These are phyloP conservation scores for Pythium apleroticum DNA, from an alignment of 352 stramenopile genomes.

Conservation along the genomic window DNA sequence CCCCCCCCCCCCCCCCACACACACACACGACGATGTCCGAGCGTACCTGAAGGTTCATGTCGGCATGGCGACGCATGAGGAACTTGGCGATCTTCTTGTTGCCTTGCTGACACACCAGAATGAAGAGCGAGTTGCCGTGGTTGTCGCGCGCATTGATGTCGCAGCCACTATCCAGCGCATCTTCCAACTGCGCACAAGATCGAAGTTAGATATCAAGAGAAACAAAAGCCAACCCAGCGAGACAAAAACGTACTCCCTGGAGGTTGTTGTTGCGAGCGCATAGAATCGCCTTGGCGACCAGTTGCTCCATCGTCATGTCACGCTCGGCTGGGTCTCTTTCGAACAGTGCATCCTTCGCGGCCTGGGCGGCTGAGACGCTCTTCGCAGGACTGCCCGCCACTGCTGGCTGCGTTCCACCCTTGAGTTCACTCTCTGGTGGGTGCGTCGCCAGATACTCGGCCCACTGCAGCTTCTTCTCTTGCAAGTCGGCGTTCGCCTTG, in stretches of 20 bases:
- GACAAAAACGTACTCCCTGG: constrained; percentile 59
- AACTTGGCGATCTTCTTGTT: constrained; percentile 96
- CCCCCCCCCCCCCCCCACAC: no score
- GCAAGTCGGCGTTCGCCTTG: constrained; percentile 47
- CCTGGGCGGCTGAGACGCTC: constrained; percentile 14
- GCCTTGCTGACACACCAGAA: constrained; percentile 94
- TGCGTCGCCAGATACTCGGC: constrained; percentile 30
- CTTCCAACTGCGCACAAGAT: constrained; percentile 58
- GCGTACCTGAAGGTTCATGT: constrained; percentile 90
- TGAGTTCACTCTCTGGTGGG: background rate
- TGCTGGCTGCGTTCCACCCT: background rate
- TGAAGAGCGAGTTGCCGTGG: constrained; percentile 94
- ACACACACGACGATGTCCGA: no score
- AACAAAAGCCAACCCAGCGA: no score
- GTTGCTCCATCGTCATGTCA: constrained; percentile 44
- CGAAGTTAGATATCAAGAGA: no score
- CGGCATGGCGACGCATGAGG: constrained; percentile 88
- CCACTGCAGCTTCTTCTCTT: constrained; percentile 61
- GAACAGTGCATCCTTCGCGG: constrained; percentile 38
- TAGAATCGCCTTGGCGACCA: constrained; percentile 50
- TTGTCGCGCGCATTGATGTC: constrained; percentile 91
- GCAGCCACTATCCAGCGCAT: constrained; percentile 87
- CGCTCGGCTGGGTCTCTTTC: constrained; percentile 37
- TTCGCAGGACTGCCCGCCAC: background rate
- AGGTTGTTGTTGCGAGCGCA: constrained; percentile 83